phyloP scores from a whole-genome alignment of 331 rosid genomes.

The Telfairia occidentalis region DNA sequence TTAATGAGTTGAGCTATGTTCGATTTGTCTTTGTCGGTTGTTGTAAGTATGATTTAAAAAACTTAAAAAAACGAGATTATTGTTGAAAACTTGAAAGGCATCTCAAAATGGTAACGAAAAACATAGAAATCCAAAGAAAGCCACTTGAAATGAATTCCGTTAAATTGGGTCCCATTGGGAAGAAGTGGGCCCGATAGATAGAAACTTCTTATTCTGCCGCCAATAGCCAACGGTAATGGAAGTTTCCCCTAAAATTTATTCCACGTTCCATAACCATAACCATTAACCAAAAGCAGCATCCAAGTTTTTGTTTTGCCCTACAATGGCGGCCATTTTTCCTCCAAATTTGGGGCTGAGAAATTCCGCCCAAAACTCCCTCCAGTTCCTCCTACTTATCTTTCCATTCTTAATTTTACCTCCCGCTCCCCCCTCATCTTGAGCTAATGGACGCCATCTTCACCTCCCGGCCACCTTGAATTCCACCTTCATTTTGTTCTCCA shows the following conservation, averaged over 20 bases:
- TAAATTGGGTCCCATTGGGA: no score
- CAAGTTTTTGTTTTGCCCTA: conserved; percentile 11
- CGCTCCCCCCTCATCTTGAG: conserved; percentile 20
- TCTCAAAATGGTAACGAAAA: no score
- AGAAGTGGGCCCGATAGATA: neutral
- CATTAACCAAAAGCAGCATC: neutral
- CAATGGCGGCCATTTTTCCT: conserved; percentile 28
- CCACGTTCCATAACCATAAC: conserved; percentile 7
- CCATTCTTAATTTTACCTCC: conserved; percentile 16
- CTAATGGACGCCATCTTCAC: conserved; percentile 34
- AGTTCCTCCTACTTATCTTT: conserved; percentile 18
- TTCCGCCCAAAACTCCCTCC: conserved; percentile 23
- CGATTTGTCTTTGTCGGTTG: no score
- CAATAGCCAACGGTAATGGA: neutral
- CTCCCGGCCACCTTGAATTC: conserved; percentile 23
- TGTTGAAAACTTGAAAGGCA: no score
- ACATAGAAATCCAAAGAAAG: no score
- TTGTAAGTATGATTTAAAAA: no score
- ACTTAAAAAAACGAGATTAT: no score
- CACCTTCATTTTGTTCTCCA: neutral
- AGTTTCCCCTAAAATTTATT: neutral
- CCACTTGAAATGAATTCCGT: no score
- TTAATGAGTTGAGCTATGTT: no score
- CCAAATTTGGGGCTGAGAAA: conserved; percentile 29
- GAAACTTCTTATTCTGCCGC: neutral